Evolutionary conservation across 164 flowering plant species (phyloP).

Genomic region (Piper betle): DNA sequence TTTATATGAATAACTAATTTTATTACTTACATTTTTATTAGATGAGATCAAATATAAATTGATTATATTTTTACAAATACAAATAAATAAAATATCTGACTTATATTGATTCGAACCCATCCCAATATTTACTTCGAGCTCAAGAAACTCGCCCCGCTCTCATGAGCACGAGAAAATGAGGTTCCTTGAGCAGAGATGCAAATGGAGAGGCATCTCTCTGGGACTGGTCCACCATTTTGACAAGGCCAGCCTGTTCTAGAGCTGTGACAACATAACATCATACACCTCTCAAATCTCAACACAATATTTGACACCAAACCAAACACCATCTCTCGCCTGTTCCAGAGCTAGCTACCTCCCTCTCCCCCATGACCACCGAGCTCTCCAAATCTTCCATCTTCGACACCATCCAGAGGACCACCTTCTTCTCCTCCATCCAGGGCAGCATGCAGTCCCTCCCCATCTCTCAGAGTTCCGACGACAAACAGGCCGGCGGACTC

Average conservation of each 20-base stretch:
- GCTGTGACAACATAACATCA: conserved; percentile 1
- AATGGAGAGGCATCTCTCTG: no score
- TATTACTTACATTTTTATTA: no score
- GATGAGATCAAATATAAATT: no score
- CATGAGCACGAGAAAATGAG: no score
- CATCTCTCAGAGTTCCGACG: neutral
- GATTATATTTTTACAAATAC: no score
- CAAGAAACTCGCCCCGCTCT: no score
- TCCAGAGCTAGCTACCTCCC: neutral
- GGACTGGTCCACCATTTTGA: no score
- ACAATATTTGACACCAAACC: neutral
- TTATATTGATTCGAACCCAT: no score
- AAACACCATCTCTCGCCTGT: neutral
- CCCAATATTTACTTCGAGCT: no score
- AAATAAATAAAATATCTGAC: no score
- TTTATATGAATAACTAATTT: no score
- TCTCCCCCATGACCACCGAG: neutral
- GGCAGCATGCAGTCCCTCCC: neutral
- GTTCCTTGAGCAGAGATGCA: no score
- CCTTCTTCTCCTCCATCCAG: neutral
- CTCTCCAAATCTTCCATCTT: neutral
- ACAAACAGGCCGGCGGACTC: neutral
- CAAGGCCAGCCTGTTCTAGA: neutral
- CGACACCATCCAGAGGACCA: neutral
- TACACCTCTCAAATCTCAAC: neutral